A percentile compares a stretch with the other conserved stretches of the same genome.
Conservation (phyloP, 768 basidiomycete species). For the Hirschioporus abietinus region DNA sequence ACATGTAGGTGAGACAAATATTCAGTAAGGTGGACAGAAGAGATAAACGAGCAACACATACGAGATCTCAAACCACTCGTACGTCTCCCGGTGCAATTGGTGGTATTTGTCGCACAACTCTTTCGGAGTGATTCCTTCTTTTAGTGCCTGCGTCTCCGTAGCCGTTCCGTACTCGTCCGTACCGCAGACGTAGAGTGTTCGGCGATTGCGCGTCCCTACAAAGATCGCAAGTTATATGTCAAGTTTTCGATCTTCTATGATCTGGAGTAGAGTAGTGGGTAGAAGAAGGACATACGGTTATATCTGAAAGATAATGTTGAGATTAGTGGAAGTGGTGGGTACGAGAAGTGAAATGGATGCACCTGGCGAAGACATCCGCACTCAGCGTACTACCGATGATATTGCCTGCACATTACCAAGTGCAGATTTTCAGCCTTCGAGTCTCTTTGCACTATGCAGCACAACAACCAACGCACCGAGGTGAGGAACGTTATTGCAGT, state of each 20-base stretch:
- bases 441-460: not conserved
- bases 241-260: not conserved
- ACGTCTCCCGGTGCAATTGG: conserved; percentile 83
- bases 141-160: conserved; percentile 94
- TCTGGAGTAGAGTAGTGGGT: not conserved
- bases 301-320: conserved; percentile 14
- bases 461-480: conserved; percentile 48
- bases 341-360: conserved; percentile 26
- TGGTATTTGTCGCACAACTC: conserved; percentile 91
- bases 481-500: conserved; percentile 97
- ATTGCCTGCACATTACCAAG: conserved; percentile 45
- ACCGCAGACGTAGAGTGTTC: conserved; percentile 92
- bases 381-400: conserved; percentile 95
- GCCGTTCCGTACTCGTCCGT: conserved; percentile 99
- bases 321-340: conserved; percentile 7
- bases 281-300: conserved; percentile 19
- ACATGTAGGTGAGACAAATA: not conserved
- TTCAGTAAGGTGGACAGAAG: no score
- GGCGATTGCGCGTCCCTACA: conserved; percentile 69
- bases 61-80: conserved; percentile 98
- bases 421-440: not conserved
- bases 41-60: conserved; percentile 27
- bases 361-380: conserved; percentile 96
- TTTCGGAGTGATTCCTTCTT: conserved; percentile 74
- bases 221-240: conserved; percentile 2